Evolutionary conservation across 768 basidiomycete species (phyloP).

Genomic region (Suillus placidus): DNA sequence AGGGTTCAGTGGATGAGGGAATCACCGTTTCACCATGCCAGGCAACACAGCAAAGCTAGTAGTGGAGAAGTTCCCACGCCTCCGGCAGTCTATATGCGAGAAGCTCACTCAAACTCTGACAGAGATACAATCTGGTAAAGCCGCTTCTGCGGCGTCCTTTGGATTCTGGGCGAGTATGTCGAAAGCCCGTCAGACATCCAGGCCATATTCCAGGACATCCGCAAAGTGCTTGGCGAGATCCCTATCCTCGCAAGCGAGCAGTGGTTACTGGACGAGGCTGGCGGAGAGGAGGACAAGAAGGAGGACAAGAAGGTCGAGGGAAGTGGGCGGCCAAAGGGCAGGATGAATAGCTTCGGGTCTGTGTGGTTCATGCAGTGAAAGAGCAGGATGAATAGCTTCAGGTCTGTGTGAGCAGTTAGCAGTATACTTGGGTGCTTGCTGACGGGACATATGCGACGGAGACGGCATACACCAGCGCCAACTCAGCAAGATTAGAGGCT

Average conservation of each 20-base stretch:
- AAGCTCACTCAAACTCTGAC: slow-evolving; percentile 78
- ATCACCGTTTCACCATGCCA: too few species aligned
- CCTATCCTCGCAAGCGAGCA: slow-evolving; percentile 55
- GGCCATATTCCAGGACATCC: slow-evolving; percentile 41
- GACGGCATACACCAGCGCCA: slow-evolving; percentile 77
- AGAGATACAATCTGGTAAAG: slow-evolving; percentile 92
- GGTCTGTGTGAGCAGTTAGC: too few species aligned
- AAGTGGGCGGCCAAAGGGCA: slow-evolving; percentile 64
- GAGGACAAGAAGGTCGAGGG: slow-evolving; percentile 44
- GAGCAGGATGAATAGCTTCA: too few species aligned
- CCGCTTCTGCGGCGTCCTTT: slow-evolving; percentile 93
- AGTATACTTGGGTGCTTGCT: slow-evolving; percentile 85
- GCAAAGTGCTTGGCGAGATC: background rate
- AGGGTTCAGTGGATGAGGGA: too few species aligned
- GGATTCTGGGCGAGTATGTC: slow-evolving; percentile 70
- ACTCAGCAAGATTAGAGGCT: slow-evolving; percentile 68
- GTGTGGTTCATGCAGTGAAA: too few species aligned
- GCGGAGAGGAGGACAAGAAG: slow-evolving; percentile 48
- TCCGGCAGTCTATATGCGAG: slow-evolving; percentile 80
- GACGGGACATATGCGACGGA: slow-evolving; percentile 99
- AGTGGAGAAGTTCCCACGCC: slow-evolving; percentile 93
- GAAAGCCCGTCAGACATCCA: slow-evolving; percentile 62
- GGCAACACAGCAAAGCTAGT: too few species aligned
- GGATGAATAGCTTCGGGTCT: too few species aligned
- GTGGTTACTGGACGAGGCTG: slow-evolving; percentile 74